phyloP scores from a whole-genome alignment of 371 early-diverging fungal species.

The Fennellomyces sp. region DNA sequence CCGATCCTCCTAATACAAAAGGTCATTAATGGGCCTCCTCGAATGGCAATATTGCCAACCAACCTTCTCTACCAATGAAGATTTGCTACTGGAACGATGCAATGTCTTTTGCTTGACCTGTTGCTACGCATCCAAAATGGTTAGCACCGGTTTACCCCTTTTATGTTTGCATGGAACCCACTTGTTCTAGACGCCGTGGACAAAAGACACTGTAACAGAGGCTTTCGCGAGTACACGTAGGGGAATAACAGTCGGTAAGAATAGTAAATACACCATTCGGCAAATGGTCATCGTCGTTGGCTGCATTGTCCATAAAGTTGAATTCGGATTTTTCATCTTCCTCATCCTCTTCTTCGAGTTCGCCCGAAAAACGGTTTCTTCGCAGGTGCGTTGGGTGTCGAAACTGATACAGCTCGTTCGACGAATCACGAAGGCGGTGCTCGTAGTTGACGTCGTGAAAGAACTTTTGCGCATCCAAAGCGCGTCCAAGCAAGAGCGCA shows the following conservation, averaged over 20 bases:
- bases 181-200: conserved; percentile 74
- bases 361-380: not conserved
- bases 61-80: conserved; percentile 13
- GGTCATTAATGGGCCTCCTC: too few species aligned
- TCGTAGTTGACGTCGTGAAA: conserved; percentile 90
- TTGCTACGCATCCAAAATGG: not conserved
- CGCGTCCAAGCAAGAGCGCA: conserved; percentile 83
- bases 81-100: conserved; percentile 19
- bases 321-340: conserved; percentile 26
- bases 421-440: conserved; percentile 80
- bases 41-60: not conserved
- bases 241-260: conserved; percentile 89
- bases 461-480: conserved; percentile 84
- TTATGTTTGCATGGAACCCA: too few species aligned
- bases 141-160: not conserved
- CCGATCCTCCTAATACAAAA: conserved; percentile 27
- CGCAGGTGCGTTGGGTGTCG: conserved; percentile 38
- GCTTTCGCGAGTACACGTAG: conserved; percentile 81
- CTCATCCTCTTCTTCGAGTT: conserved; percentile 26
- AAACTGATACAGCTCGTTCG: conserved; percentile 80
- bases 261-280: conserved; percentile 88
- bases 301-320: conserved; percentile 7
- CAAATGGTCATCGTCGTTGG: conserved; percentile 18
- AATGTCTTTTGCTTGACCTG: conserved; percentile 3
- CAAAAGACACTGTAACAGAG: conserved; percentile 87